A percentile compares a stretch with the other conserved stretches of the same genome.
Evolutionary conservation across 2,329 filamentous ascomycete genomes (phyloP).

Genomic region (Graphiopsis chlorocephala): DNA sequence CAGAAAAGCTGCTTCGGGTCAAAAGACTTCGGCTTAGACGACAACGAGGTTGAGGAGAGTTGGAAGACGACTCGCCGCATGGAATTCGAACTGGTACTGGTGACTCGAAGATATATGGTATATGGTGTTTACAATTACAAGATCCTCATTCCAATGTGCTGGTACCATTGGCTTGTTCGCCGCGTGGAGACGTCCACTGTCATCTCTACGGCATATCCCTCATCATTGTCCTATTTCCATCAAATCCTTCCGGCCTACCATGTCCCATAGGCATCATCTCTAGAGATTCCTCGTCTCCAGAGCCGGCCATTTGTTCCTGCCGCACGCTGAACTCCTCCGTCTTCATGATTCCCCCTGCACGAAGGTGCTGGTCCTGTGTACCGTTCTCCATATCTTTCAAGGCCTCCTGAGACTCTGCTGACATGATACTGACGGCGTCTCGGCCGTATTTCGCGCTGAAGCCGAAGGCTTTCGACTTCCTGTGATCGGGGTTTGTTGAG

Average conservation of each 20-base stretch:
- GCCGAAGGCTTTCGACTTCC: not conserved
- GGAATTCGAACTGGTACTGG: not conserved
- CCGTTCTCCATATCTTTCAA: not conserved
- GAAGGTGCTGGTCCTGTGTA: not conserved
- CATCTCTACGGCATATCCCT: not conserved
- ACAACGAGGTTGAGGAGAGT: not conserved
- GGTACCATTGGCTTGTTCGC: not conserved
- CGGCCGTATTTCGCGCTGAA: conserved; percentile 8
- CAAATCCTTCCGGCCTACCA: not conserved
- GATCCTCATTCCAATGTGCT: not conserved
- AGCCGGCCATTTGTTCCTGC: not conserved
- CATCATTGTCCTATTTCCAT: not conserved
- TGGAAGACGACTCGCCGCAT: not conserved
- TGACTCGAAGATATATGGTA: not conserved
- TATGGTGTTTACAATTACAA: not conserved
- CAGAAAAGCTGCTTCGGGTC: not conserved
- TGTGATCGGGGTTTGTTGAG: not conserved
- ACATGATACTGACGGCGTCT: conserved; percentile 1
- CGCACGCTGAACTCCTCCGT: conserved; percentile 13
- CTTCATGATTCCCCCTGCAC: conserved; percentile 1
- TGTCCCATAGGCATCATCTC: not conserved
- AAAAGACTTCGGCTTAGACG: not conserved
- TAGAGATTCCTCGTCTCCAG: not conserved
- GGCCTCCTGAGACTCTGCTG: conserved; percentile 8
- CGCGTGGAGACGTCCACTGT: not conserved